phyloP scores from a whole-genome alignment of 169 alveolate species.

The Eimeria acervulina region DNA sequence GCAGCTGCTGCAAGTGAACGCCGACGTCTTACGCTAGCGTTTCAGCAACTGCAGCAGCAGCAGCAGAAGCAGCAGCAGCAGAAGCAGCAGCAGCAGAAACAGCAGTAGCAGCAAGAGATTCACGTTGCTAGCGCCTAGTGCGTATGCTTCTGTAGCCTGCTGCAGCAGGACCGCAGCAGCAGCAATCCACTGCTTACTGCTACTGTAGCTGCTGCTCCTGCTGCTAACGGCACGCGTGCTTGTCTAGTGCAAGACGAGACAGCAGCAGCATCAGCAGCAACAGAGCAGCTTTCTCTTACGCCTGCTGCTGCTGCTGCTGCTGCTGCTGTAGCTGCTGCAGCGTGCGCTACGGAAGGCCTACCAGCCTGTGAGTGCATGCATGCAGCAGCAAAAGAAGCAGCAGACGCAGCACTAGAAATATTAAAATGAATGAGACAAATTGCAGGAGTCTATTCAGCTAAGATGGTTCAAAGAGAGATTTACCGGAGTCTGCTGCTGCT shows the following conservation, averaged over 20 bases:
- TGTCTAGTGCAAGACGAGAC: background rate
- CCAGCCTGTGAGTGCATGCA: background rate
- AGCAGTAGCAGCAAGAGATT: background rate
- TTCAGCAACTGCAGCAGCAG: background rate
- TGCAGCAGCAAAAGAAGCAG: slow-evolving; percentile 25
- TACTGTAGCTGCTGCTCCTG: slow-evolving; percentile 29
- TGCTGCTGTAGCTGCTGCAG: background rate
- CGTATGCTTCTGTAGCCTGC: background rate
- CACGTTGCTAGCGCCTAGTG: background rate
- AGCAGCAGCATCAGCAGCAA: background rate
- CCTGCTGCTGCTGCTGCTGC: slow-evolving; percentile 9
- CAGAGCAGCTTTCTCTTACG: background rate
- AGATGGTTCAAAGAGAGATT: slow-evolving; percentile 5
- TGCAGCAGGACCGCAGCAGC: background rate
- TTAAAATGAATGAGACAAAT: background rate
- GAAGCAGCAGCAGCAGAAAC: slow-evolving; percentile 27
- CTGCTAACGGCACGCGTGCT: background rate
- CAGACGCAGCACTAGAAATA: background rate
- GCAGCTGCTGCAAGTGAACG: slow-evolving; percentile 32
- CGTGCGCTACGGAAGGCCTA: background rate
- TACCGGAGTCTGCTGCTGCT: background rate
- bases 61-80: slow-evolving; percentile 26
- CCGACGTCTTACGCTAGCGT: background rate
- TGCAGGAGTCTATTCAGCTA: background rate
- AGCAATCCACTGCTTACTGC: background rate